These are phyloP conservation scores for Calonectria leucothoes DNA, from an alignment of 2,329 filamentous ascomycete genomes.

Conservation along the genomic window DNA sequence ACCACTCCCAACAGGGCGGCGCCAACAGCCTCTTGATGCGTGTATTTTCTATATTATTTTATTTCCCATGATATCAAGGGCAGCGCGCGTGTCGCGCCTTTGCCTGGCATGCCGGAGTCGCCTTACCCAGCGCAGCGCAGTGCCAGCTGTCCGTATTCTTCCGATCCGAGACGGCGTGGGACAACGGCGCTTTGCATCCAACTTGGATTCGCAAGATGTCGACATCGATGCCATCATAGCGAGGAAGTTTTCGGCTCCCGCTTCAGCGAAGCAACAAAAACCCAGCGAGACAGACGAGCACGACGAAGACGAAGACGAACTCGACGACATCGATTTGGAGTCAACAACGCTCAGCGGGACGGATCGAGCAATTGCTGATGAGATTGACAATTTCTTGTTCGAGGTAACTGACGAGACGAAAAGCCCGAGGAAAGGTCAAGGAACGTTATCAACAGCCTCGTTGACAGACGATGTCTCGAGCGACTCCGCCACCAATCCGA, in stretches of 20 bases:
- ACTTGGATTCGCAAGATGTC: slow-evolving; percentile 33
- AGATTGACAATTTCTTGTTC: slow-evolving; percentile 17
- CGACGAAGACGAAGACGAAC: not conserved
- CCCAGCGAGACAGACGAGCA: not conserved
- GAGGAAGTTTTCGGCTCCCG: not conserved
- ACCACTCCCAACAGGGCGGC: slow-evolving; percentile 21
- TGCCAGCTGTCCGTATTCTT: slow-evolving; percentile 20
- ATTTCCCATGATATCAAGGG: slow-evolving; percentile 51
- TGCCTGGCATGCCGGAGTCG: slow-evolving; percentile 49
- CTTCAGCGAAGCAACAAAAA: not conserved
- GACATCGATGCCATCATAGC: slow-evolving; percentile 41
- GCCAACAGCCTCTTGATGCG: slow-evolving; percentile 23
- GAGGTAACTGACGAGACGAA: not conserved
- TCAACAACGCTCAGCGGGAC: not conserved
- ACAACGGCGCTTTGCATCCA: slow-evolving; percentile 39
- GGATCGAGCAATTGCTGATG: not conserved
- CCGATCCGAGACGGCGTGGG: slow-evolving; percentile 20
- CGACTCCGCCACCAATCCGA: not conserved
- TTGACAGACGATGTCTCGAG: not conserved
- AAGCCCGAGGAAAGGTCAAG: not conserved
- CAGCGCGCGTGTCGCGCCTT: slow-evolving; percentile 46
- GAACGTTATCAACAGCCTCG: not conserved
- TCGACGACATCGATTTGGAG: not conserved
- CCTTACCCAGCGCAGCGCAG: slow-evolving; percentile 38
- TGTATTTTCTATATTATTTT: slow-evolving; percentile 17